phyloP scores from a whole-genome alignment of 352 stramenopile genomes.

The Pythium aquatile region DNA sequence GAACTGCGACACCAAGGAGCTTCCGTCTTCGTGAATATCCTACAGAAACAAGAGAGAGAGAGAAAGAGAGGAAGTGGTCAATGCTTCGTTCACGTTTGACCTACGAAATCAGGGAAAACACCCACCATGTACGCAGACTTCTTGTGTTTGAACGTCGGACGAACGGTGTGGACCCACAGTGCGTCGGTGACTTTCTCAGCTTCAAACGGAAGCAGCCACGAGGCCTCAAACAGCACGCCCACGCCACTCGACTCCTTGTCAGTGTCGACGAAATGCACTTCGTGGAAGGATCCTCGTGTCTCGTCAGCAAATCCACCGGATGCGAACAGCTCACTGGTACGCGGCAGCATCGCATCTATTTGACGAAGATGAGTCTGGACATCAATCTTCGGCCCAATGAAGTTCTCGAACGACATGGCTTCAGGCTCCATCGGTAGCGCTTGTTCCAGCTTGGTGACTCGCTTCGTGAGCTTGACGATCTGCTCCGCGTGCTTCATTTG shows the following conservation, averaged over 20 bases:
- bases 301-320: not conserved
- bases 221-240: not conserved
- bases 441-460: not conserved
- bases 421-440: not conserved
- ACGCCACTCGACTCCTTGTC: not conserved
- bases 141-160: not conserved
- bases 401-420: not conserved
- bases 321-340: not conserved
- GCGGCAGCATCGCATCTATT: not conserved
- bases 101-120: not conserved
- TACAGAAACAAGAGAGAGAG: not conserved
- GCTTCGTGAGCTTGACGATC: not conserved
- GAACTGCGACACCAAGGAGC: not conserved
- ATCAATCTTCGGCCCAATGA: not conserved
- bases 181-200: not conserved
- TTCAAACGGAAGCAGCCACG: constrained; percentile 5
- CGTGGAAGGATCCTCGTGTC: not conserved
- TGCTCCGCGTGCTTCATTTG: not conserved
- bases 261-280: not conserved
- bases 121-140: not conserved
- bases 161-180: constrained; percentile 3
- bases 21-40: not conserved
- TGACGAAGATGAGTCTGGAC: not conserved
- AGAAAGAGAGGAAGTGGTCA: too few relatives aligned
- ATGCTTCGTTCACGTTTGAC: too few relatives aligned